phyloP scores from a whole-genome alignment of 2,329 filamentous ascomycete species.

The Hypocrella siamensis region DNA sequence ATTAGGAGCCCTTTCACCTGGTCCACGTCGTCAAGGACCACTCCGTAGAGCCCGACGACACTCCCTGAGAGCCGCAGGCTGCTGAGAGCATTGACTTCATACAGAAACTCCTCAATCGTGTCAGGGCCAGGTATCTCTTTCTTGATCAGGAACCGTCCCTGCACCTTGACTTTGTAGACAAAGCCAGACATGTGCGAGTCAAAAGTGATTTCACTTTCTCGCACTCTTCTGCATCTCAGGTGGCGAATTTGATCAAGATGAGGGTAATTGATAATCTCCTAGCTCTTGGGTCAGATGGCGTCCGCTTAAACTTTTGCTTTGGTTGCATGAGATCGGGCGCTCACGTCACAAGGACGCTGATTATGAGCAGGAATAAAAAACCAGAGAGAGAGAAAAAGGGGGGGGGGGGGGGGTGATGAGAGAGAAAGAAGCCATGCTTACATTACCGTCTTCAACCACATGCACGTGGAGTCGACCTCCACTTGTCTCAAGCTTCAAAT shows the following conservation, averaged over 20 bases:
- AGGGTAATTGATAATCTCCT: constrained; percentile 83
- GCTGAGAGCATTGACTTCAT: constrained; percentile 91
- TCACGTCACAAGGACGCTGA: too few species aligned
- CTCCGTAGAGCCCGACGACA: constrained; percentile 75
- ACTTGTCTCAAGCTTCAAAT: constrained; percentile 80
- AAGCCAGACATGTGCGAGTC: constrained; percentile 92
- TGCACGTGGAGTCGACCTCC: constrained; percentile 85
- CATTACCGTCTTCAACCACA: constrained; percentile 89
- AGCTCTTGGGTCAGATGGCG: not conserved
- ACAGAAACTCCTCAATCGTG: constrained; percentile 89
- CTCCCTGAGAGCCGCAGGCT: constrained; percentile 54
- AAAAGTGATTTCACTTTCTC: constrained; percentile 65
- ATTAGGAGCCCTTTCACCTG: constrained; percentile 81
- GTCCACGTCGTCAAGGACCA: constrained; percentile 78
- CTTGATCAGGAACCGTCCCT: constrained; percentile 64
- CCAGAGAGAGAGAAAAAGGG: not conserved
- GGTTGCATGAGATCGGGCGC: too few species aligned
- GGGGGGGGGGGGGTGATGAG: not conserved
- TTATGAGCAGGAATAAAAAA: too few species aligned
- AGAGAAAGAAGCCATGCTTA: constrained; percentile 23
- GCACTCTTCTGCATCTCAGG: constrained; percentile 46
- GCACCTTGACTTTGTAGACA: constrained; percentile 77
- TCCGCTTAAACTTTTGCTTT: too few species aligned
- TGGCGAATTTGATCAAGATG: constrained; percentile 58
- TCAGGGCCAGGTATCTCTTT: constrained; percentile 97